A percentile compares a stretch with the other conserved stretches of the same genome.
These are phyloP conservation scores for Thelephora aurantiotincta DNA, from an alignment of 768 basidiomycete genomes.

Conservation along the genomic window DNA sequence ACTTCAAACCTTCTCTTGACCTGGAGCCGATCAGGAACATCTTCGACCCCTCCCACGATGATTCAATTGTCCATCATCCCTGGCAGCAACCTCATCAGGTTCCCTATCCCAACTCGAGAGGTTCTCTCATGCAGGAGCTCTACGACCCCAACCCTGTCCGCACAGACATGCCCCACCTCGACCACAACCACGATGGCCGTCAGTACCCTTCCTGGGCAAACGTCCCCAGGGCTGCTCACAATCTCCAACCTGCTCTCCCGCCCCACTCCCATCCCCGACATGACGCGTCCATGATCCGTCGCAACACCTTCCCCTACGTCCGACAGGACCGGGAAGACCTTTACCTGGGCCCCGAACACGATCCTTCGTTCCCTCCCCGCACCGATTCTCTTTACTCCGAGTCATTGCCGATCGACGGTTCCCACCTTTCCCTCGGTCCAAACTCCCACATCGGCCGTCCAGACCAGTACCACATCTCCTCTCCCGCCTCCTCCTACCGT, in stretches of 20 bases:
- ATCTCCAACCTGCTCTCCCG: conserved; percentile 18
- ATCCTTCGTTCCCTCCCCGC: conserved; percentile 17
- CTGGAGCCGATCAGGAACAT: conserved; percentile 34
- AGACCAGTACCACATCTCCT: conserved; percentile 18
- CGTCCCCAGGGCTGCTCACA: conserved; percentile 18
- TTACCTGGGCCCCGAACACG: conserved; percentile 23
- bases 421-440: conserved; percentile 25
- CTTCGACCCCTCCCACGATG: conserved; percentile 32
- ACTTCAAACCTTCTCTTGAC: conserved; percentile 29
- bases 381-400: conserved; percentile 27
- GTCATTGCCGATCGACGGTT: conserved; percentile 22
- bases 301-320: conserved; percentile 67
- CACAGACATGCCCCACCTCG: conserved; percentile 11
- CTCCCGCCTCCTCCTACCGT: conserved; percentile 32
- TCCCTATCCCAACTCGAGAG: conserved; percentile 24
- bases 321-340: conserved; percentile 50
- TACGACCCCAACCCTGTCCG: conserved; percentile 39
- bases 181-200: conserved; percentile 9
- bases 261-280: conserved; percentile 15
- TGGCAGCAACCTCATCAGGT: conserved; percentile 21
- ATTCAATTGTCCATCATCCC: conserved; percentile 20
- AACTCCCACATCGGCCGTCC: conserved; percentile 18
- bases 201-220: conserved; percentile 15
- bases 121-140: conserved; percentile 56
- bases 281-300: conserved; percentile 37